Evolutionary conservation across 2,329 filamentous ascomycete genomes (phyloP), one percentile per base, ranked within the genome.

Genomic region (Microdochium nivale): DNA sequence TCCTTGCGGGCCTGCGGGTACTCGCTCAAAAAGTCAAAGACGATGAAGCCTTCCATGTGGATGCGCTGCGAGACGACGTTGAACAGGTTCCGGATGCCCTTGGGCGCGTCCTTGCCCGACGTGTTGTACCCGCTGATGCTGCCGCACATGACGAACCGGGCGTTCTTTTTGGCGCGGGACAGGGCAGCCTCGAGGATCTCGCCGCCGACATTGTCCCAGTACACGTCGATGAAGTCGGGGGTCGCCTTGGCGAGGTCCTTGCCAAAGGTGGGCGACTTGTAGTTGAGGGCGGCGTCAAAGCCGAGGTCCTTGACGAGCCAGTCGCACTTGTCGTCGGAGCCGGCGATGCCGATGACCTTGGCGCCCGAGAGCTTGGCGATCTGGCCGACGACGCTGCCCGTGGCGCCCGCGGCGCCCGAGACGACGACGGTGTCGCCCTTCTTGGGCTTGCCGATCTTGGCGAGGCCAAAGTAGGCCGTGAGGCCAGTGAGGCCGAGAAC

Each of bases 381-480:
- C 69, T 92, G 88, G 0, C 86, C 87, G 0, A 81, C 87, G 1
- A 91, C 80, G 61, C 79, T 86, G 1, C 88, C 88, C 0, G 88
- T 91, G 0, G 87, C 88, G 2, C 88, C 88, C 0, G 88, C 88
- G 1, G 88, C 88, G 7, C 86, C 87, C 9, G 82, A 87, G 0
- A 92, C 84, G 8, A 91, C 86, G 1, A 92, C 87, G 3, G 86
- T 83, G 56, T 91, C 86, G 3, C 86, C 86, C 2, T 77, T 66
- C 65, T 84, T 81, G 40, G 86, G 80, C 51, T 85, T 71, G 2
- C 81, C 87, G 47, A 91, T 79, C 51, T 86, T 78, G 27, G 80
- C 66, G 63, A 91, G 80, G 21, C 88, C 87, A 56, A 88, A 87
- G 69, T 88, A 91, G 2, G 87, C 87, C 0, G 88, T 91, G 55